Conservation (phyloP, 2,329 filamentous ascomycete genomes). For the Aspergillus thermomutatus region DNA sequence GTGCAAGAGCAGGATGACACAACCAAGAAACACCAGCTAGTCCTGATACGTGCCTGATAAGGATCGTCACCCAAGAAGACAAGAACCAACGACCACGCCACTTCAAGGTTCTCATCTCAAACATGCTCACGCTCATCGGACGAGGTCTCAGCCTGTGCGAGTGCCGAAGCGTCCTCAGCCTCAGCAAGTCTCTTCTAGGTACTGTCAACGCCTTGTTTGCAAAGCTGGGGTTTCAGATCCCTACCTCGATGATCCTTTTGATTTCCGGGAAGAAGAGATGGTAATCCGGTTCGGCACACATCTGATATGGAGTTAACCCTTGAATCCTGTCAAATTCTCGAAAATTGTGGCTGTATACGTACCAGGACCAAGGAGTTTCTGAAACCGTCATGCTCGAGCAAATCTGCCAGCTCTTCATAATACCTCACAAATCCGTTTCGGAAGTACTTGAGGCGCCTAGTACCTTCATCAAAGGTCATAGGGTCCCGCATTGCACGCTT, state of each 20-base stretch:
- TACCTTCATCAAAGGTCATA: neutral
- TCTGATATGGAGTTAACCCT: neutral
- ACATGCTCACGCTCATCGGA: neutral
- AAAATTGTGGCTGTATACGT: neutral
- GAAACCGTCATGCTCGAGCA: neutral
- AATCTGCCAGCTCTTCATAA: neutral
- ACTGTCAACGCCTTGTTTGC: neutral
- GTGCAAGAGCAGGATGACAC: neutral
- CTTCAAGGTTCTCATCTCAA: neutral
- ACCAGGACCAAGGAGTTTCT: neutral
- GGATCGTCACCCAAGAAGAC: neutral
- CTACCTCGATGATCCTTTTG: neutral
- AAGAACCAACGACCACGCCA: neutral
- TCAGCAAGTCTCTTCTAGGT: neutral
- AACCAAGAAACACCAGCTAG: neutral
- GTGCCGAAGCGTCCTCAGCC: neutral
- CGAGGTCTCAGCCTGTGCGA: neutral
- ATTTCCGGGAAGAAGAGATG: neutral
- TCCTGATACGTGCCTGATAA: too few relatives aligned
- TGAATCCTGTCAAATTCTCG: neutral
- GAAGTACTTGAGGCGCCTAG: neutral
- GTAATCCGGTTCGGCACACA: neutral
- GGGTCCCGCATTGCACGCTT: neutral
- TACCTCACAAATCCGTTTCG: neutral
- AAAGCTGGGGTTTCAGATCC: neutral